phyloP scores from a whole-genome alignment of 805 yeast species.

The Debaryomyces hansenii region DNA sequence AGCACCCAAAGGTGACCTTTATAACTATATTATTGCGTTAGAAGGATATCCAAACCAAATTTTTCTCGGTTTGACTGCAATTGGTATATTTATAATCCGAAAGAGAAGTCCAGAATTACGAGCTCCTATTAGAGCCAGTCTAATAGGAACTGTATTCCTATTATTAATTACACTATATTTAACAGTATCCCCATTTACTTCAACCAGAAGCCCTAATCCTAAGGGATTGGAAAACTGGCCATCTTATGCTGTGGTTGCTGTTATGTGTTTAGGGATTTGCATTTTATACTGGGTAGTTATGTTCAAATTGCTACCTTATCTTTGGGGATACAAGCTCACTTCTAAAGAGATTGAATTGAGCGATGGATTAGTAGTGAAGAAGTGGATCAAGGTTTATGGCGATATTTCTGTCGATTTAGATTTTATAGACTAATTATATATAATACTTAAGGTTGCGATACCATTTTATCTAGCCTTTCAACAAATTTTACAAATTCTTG shows the following conservation, averaged over 20 bases:
- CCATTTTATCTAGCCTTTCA: slow-evolving; percentile 14
- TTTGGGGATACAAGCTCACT: slow-evolving; percentile 46
- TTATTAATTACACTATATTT: slow-evolving; percentile 48
- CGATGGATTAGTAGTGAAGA: slow-evolving; percentile 60
- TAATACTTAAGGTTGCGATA: slow-evolving; percentile 4
- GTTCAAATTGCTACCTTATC: slow-evolving; percentile 49
- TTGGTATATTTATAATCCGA: slow-evolving; percentile 59
- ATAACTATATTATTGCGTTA: slow-evolving; percentile 50
- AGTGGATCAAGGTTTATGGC: slow-evolving; percentile 47
- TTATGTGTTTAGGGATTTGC: slow-evolving; percentile 43
- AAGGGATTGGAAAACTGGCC: slow-evolving; percentile 44
- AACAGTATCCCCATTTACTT: slow-evolving; percentile 49
- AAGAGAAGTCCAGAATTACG: slow-evolving; percentile 45
- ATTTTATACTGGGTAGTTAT: slow-evolving; percentile 54
- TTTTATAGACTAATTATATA: slow-evolving; percentile 1
- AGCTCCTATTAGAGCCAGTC: slow-evolving; percentile 54
- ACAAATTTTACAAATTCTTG: slow-evolving; percentile 15
- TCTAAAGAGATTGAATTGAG: slow-evolving; percentile 40
- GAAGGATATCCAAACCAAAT: slow-evolving; percentile 54
- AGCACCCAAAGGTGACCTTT: slow-evolving; percentile 50
- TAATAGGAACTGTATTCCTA: slow-evolving; percentile 48
- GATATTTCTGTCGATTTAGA: not conserved
- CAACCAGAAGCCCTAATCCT: slow-evolving; percentile 38
- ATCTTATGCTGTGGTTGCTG: slow-evolving; percentile 48
- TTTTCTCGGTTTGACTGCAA: slow-evolving; percentile 51